Base-by-base conservation (phyloP, 129 eudicot species). In the Heracleum sosnowskyi region DNA sequence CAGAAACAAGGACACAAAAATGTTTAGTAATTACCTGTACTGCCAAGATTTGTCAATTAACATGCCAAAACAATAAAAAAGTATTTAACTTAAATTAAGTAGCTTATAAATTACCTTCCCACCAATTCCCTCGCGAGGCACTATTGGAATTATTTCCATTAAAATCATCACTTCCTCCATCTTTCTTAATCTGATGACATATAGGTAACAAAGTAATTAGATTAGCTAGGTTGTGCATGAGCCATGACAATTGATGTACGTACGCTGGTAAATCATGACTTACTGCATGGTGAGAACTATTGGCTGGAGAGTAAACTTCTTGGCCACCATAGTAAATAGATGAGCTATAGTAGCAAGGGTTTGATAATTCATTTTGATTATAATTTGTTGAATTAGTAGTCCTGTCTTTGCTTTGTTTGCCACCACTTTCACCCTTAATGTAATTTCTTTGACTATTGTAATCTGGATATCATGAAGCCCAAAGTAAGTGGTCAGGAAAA, bases 51-150 rank as follows among this genome's bases (percentile, higher is more conserved):
- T 29, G 40, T 37, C 5, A 37, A 37, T 37, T 37, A 37, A n/a
- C n/a, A n/a, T n/a, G n/a, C 40, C 40, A 37, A 37, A 37, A 37
- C 40, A 20, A n/a, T n/a, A n/a, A n/a, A n/a, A n/a, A n/a, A n/a
- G n/a, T n/a, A n/a, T n/a, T n/a, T n/a, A n/a, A n/a, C n/a, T n/a
- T n/a, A n/a, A n/a, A n/a, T n/a, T n/a, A n/a, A n/a, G n/a, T 74
- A 64, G 15, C 83, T 39, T 82, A 22, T n/a, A n/a, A n/a, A 7
- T 20, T 53, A 93, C 98, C 98, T 86, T 93, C 91, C 98, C 98
- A 93, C 98, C 97, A 93, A 64, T 93, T 93, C 78, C 98, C 98
- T 84, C 97, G 85, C 1, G 97, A 87, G 33, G 96, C 97, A 79
- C 83, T 74, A 34, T 79, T 74, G 4, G 84, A 64, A 35, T 82